Percentiles rank a stretch among this genome's conserved stretches.
Conservation (phyloP, 2,329 filamentous ascomycete genomes). For the Aspergillus sp. region DNA sequence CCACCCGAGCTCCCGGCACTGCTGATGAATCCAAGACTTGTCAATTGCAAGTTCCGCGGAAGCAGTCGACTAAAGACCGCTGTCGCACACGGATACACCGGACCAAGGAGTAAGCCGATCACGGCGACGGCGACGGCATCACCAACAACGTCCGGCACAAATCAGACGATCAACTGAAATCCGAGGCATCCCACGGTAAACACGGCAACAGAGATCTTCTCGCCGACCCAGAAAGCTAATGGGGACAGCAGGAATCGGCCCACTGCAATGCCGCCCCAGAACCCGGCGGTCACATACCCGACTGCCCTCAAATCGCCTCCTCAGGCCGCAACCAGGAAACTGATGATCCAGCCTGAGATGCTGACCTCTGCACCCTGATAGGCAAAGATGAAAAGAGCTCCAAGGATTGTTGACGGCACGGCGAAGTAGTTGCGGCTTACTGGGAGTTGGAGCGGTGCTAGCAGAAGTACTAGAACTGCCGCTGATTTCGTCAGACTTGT, state of each 20-base stretch:
- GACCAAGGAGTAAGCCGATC: slow-evolving; percentile 66
- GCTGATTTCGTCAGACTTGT: slow-evolving; percentile 50
- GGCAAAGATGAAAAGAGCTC: slow-evolving; percentile 72
- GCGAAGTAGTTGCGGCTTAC: slow-evolving; percentile 32
- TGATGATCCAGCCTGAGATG: slow-evolving; percentile 79
- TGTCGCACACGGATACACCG: slow-evolving; percentile 65
- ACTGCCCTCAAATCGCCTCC: slow-evolving; percentile 60
- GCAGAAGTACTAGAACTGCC: slow-evolving; percentile 32
- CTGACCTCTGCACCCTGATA: slow-evolving; percentile 81
- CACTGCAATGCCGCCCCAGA: slow-evolving; percentile 63
- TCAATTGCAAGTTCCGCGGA: slow-evolving; percentile 30
- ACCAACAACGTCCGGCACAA: slow-evolving; percentile 64
- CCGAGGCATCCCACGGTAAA: slow-evolving; percentile 52
- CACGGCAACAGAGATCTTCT: slow-evolving; percentile 58
- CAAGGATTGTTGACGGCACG: slow-evolving; percentile 48
- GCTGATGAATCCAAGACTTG: slow-evolving; percentile 30
- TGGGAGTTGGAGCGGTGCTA: slow-evolving; percentile 17
- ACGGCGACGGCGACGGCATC: slow-evolving; percentile 58
- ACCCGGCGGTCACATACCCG: slow-evolving; percentile 67
- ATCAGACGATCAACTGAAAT: slow-evolving; percentile 71
- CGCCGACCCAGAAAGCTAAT: slow-evolving; percentile 57
- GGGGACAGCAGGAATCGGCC: slow-evolving; percentile 64
- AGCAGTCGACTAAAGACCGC: slow-evolving; percentile 51
- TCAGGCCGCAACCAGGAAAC: slow-evolving; percentile 66
- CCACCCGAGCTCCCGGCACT: slow-evolving; percentile 35